Percentiles rank a stretch among this genome's conserved stretches.
Conservation (phyloP, 441 rosid genomes). For the Cnidoscolus chayamansa region DNA sequence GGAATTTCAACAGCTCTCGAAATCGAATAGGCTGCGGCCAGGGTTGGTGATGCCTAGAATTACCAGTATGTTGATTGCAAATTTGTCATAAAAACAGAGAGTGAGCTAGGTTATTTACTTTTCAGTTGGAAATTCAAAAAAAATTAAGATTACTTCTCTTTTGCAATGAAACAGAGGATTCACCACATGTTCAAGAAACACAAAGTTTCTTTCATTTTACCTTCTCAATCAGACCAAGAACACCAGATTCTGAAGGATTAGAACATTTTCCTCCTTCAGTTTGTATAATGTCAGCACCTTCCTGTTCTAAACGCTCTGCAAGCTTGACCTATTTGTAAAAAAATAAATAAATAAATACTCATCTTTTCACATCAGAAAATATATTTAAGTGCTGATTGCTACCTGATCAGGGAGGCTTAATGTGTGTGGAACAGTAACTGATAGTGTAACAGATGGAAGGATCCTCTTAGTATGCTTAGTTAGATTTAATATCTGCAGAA, state of each 20-base stretch:
- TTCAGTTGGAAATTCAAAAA: not conserved
- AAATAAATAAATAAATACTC: not conserved
- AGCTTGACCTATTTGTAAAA: constrained; percentile 47
- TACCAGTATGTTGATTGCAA: not conserved
- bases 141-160: not conserved
- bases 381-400: not conserved
- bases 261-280: constrained; percentile 69
- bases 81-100: not conserved
- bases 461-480: constrained; percentile 54
- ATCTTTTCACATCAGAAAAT: not conserved
- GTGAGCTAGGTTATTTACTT: not conserved
- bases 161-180: not conserved
- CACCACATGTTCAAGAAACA: not conserved
- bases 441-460: constrained; percentile 49
- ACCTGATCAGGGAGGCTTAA: constrained; percentile 65
- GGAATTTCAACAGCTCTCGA: constrained; percentile 62
- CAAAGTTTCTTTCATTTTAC: constrained; percentile 25
- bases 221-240: constrained; percentile 65
- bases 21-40: constrained; percentile 62
- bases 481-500: constrained; percentile 47
- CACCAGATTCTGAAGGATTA: constrained; percentile 51
- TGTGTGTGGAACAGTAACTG: constrained; percentile 72
- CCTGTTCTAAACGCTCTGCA: constrained; percentile 55
- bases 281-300: constrained; percentile 62
- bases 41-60: constrained; percentile 54